These are phyloP conservation scores for Ceratobasidium sp. DNA, from an alignment of 1,284 basidiomycete genomes.

Conservation along the genomic window DNA sequence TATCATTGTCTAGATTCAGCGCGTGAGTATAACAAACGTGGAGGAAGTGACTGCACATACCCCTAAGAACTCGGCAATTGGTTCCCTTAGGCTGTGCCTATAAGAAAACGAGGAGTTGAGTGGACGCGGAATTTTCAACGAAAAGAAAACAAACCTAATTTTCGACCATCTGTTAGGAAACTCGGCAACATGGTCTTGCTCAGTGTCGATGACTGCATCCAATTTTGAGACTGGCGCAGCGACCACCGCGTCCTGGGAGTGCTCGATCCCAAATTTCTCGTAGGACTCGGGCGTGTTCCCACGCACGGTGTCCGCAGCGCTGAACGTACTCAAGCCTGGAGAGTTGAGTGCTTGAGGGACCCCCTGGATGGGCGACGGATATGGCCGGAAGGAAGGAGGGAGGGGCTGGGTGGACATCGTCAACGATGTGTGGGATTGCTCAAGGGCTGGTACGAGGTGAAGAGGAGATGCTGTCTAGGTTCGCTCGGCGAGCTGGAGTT, in stretches of 20 bases:
- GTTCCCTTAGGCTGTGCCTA: constrained; percentile 61
- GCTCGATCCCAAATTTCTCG: constrained; percentile 24
- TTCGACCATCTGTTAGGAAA: constrained; percentile 38
- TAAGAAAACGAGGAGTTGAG: not conserved
- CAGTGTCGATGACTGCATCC: not conserved
- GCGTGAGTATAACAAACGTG: not conserved
- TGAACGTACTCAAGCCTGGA: constrained; percentile 20
- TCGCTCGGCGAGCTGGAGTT: not conserved
- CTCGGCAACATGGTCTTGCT: not conserved
- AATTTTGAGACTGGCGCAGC: not conserved
- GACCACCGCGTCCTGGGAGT: not conserved
- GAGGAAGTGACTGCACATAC: constrained; percentile 5
- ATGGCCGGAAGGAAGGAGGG: not conserved
- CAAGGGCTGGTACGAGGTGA: not conserved
- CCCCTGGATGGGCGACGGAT: constrained; percentile 3
- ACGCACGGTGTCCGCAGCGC: constrained; percentile 18
- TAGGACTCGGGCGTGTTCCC: constrained; percentile 3
- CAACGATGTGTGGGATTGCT: not conserved
- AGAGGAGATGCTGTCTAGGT: too few species aligned
- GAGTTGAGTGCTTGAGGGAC: not conserved
- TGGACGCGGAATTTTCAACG: not conserved
- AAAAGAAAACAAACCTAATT: constrained; percentile 19
- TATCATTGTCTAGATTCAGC: constrained; percentile 37
- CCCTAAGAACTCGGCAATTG: constrained; percentile 75
- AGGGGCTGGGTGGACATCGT: constrained; percentile 1